Base-by-base conservation (phyloP, 2,329 filamentous ascomycete genomes). In the Claviceps quebecensis region DNA sequence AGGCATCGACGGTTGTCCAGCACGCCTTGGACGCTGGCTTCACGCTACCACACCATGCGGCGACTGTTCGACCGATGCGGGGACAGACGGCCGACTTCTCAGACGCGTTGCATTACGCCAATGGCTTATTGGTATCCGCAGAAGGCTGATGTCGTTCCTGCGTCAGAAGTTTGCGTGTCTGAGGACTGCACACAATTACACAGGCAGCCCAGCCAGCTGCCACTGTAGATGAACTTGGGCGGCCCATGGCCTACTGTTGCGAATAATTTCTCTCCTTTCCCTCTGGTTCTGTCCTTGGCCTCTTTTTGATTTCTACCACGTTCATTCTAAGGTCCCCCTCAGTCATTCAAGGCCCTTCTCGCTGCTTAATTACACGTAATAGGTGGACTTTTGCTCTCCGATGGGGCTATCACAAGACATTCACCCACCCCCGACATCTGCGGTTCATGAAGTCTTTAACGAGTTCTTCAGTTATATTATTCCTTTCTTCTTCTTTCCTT, bases 1-100 rank as follows among this genome's bases (percentile, higher is more conserved):
- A 83, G 51, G 87, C 87, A 9, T 87, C 93, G 17, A 69, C 80
- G 19, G 89, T 86, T 58, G 91, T 95, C 51, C 81, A 90, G 65
- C 74, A 73, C 17, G 84, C 91, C 65, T 73, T 96, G 56, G 69
- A 72, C 53, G 78, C 76, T 19, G 79, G 80, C 4, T 82, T 80
- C 58, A 65, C 59, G 26, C 67, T 83, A 36, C 69, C 74, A 14
- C 68, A 71, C 48, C 63, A 66, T 50, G 54, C 56, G 16, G 47
- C 63, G 48, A 78, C 67, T 17, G 54, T 77, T 69, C 58, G 63
- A 54, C 52, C 56, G 41, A 23, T 59, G 50, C 48, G 58, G 52
- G 51, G 48, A 13, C 52, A 56, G 40, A 48, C 53, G 29, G 38
- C 38, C 7, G 38, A 40, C 38, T 49, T 57, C 40, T 49, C 58